Percentiles rank a stretch among this genome's conserved stretches.
Conservation (phyloP, 1,284 basidiomycete species). For the Cryptococcus jaspeensis region DNA sequence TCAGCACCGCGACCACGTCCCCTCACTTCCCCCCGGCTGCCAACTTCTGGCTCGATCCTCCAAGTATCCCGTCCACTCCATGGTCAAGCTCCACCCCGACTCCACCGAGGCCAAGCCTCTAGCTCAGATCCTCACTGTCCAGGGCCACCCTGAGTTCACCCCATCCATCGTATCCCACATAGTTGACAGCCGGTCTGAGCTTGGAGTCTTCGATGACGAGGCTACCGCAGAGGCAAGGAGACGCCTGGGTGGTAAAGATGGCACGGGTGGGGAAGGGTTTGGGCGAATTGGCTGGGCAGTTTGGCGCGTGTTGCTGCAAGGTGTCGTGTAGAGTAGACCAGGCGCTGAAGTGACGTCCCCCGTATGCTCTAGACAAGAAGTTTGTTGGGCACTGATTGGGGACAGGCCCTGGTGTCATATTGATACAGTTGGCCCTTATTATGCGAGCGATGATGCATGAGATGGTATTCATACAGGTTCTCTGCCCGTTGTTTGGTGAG, state of each 20-base stretch:
- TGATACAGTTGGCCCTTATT: no score
- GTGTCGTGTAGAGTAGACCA: slow-evolving; percentile 6
- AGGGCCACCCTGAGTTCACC: slow-evolving; percentile 58
- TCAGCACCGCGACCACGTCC: slow-evolving; percentile 55
- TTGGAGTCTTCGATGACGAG: slow-evolving; percentile 51
- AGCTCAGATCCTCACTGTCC: slow-evolving; percentile 51
- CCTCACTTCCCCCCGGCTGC: slow-evolving; percentile 51
- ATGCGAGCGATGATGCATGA: no score
- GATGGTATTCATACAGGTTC: no score
- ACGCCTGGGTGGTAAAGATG: slow-evolving; percentile 52
- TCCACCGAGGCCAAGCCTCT: slow-evolving; percentile 40
- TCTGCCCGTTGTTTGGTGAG: no score
- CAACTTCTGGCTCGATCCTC: slow-evolving; percentile 51
- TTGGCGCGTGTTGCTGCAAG: slow-evolving; percentile 53
- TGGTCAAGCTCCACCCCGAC: slow-evolving; percentile 51
- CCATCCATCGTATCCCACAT: slow-evolving; percentile 54
- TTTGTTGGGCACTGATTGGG: no score
- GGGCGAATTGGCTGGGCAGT: slow-evolving; percentile 54
- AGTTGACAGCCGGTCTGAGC: slow-evolving; percentile 48
- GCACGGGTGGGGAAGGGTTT: slow-evolving; percentile 52
- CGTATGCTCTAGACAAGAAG: no score
- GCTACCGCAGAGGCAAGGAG: slow-evolving; percentile 48
- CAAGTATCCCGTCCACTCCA: slow-evolving; percentile 53
- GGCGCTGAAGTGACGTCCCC: no score
- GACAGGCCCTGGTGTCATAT: no score